Conservation (phyloP, 2,329 filamentous ascomycete species). For the Alternaria sp. region DNA sequence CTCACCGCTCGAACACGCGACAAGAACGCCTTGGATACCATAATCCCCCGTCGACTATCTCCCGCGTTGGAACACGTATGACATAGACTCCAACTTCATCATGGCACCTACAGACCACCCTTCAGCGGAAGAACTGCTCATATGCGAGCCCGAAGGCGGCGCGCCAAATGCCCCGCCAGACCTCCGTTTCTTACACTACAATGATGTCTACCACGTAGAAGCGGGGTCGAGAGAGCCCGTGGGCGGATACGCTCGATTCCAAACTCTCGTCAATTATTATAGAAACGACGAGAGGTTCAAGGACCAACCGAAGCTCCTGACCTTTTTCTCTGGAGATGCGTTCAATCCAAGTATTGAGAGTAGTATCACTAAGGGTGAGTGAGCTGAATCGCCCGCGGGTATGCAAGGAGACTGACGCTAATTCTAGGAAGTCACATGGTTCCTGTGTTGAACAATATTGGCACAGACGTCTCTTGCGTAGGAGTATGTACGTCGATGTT, state of each 20-base stretch:
- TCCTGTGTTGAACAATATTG: slow-evolving; percentile 77
- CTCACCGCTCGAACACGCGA: slow-evolving; percentile 36
- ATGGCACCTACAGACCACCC: slow-evolving; percentile 37
- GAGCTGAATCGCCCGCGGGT: too few species aligned
- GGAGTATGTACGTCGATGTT: slow-evolving; percentile 63
- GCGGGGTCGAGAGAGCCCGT: slow-evolving; percentile 77
- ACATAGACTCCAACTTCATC: slow-evolving; percentile 2
- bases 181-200: slow-evolving; percentile 85
- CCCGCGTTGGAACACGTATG: neutral
- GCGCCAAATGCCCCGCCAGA: slow-evolving; percentile 63
- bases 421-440: slow-evolving; percentile 79
- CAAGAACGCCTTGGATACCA: slow-evolving; percentile 12
- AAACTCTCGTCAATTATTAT: slow-evolving; percentile 79
- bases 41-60: neutral
- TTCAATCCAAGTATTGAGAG: slow-evolving; percentile 92
- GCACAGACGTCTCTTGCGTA: slow-evolving; percentile 80
- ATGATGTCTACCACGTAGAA: slow-evolving; percentile 93
- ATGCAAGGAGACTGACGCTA: neutral
- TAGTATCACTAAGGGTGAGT: slow-evolving; percentile 79
- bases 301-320: slow-evolving; percentile 70
- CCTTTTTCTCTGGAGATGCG: slow-evolving; percentile 88
- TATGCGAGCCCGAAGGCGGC: slow-evolving; percentile 52
- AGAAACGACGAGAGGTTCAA: slow-evolving; percentile 65
- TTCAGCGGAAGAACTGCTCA: slow-evolving; percentile 42
- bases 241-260: slow-evolving; percentile 81